Base-by-base conservation (phyloP, 495 filamentous ascomycete species). In the Platismatia glauca region DNA sequence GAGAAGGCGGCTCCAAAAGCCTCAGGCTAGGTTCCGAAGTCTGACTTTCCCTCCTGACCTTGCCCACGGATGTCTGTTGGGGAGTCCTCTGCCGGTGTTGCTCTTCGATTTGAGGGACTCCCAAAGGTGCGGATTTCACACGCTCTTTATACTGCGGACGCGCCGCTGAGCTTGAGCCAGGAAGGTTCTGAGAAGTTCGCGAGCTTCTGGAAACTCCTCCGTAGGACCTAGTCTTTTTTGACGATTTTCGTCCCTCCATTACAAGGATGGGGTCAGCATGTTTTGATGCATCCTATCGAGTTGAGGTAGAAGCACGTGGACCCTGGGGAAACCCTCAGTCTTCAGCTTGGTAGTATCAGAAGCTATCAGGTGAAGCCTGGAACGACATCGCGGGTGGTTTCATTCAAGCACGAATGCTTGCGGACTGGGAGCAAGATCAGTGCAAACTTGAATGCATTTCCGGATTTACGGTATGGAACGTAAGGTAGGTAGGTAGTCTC, bases 141-240 rank as follows among this genome's bases (percentile, higher is more conserved):
- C 63, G 63, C 39, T 64, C 58, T 44, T 22, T 60, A 16, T 38
- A 52, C 12, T 29, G 39, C 22, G 63, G 57, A 8, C 63, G 48
- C 15, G 35, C 18, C 39, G 31, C 31, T 29, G 38, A 55, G 18
- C 38, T 56, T 34, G 52, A 20, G 31, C 35, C 27, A 12, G 55
- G 24, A 29, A 44, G 34, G 24, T 12, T 43, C 16, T 53, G 62
- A 38, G 56, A 53, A 3, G 34, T 34, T 48, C 43, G 63, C 27
- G 39, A 50, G 31, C 38, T 44, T 37, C 55, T 64, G 4, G 50
- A 34, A 34, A 58, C 27, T 58, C 44, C 64, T 24, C 43, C 39
- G 27, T 62, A 66, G 39, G 64, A 62, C 43, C 59, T 63, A 15
- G 53, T 66, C 55, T 66, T 63, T 37, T 62, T 63, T 22, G 64